Conservation (phyloP, 2,329 filamentous ascomycete species). For the Phaeomoniella chlamydospora region DNA sequence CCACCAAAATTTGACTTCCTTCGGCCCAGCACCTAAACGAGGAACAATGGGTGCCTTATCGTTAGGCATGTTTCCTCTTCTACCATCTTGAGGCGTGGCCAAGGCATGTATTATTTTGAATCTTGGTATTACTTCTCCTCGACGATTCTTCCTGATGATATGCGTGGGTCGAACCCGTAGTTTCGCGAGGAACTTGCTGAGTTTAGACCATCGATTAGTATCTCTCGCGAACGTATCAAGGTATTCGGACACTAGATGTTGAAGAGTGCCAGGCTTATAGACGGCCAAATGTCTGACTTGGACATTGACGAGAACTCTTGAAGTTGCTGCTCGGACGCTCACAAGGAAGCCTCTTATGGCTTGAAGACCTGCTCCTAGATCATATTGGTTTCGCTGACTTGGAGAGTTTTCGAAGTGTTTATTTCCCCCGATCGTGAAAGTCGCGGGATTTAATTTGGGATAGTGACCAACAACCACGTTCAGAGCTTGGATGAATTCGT, state of each 20-base stretch:
- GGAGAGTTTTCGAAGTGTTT: neutral
- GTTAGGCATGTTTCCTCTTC: slow-evolving; percentile 17
- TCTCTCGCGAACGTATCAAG: no score
- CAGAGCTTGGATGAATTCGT: slow-evolving; percentile 1
- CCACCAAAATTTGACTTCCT: slow-evolving; percentile 44
- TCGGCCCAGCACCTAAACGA: slow-evolving; percentile 30
- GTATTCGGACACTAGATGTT: no score
- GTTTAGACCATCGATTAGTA: no score
- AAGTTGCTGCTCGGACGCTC: neutral
- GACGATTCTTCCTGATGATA: no score
- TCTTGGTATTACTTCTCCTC: no score
- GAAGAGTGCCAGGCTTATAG: no score
- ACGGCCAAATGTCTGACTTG: neutral
- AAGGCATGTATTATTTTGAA: no score
- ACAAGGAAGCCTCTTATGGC: neutral
- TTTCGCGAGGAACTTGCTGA: no score
- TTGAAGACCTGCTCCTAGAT: neutral
- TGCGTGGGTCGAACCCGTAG: no score
- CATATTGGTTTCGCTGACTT: neutral
- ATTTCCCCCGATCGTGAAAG: neutral
- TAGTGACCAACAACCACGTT: slow-evolving; percentile 1
- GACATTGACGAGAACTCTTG: neutral
- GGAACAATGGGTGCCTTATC: no score
- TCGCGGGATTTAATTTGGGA: neutral
- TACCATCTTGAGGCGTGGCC: neutral